A percentile compares a stretch with the other conserved stretches of the same genome.
phyloP scores from a whole-genome alignment of 495 filamentous ascomycete species.

The Talaromyces trachyspermus region DNA sequence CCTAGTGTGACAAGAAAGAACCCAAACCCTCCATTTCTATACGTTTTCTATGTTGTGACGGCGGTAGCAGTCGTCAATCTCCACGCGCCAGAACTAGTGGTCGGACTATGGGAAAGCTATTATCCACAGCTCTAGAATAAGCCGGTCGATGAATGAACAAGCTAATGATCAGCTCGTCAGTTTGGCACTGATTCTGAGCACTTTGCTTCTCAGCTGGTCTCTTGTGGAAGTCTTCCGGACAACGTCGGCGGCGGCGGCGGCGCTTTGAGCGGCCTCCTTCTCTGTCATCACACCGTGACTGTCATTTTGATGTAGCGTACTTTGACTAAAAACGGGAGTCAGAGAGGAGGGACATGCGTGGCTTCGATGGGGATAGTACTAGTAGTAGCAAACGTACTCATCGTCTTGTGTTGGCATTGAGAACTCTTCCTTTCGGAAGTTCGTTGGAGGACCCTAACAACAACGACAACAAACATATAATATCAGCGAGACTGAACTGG shows the following conservation, averaged over 20 bases:
- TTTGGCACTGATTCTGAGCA: conserved; percentile 28
- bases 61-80: no score
- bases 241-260: conserved; percentile 17
- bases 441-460: conserved; percentile 33
- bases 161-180: conserved; percentile 3
- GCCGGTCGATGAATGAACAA: background rate
- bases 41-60: no score
- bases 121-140: no score
- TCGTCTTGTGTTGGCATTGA: conserved; percentile 35
- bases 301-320: conserved; percentile 31
- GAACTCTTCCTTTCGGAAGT: conserved; percentile 40
- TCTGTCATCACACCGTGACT: conserved; percentile 25
- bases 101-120: no score
- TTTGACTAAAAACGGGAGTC: conserved; percentile 22
- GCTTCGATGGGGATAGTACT: no score
- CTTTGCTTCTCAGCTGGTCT: conserved; percentile 26
- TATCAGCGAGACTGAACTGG: no score
- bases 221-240: conserved; percentile 22
- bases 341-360: no score
- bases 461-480: no score
- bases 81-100: no score
- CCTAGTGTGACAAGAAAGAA: conserved; percentile 36
- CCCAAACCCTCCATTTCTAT: no score
- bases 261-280: conserved; percentile 23
- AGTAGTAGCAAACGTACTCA: no score